These are phyloP conservation scores for Ganoderma sinense DNA, from an alignment of 1,284 basidiomycete species.

Conservation along the genomic window DNA sequence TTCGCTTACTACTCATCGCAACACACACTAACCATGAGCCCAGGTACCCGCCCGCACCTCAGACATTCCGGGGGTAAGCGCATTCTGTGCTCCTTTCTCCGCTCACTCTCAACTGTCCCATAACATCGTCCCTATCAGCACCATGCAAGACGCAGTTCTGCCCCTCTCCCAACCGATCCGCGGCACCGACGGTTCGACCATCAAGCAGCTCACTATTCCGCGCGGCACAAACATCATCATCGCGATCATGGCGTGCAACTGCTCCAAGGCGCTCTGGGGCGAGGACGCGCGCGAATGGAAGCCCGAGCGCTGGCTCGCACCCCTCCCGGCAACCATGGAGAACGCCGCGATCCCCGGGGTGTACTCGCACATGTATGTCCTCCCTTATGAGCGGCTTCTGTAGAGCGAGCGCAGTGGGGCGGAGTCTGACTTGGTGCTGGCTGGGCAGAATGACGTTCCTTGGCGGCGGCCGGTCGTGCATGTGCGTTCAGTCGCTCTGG, in stretches of 20 bases:
- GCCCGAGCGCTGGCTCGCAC: constrained; percentile 42
- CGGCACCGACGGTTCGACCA: constrained; percentile 38
- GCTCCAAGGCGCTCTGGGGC: constrained; percentile 58
- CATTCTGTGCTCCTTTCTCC: not conserved
- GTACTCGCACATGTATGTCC: constrained; percentile 33
- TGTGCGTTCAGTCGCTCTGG: constrained; percentile 32
- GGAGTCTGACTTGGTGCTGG: not conserved
- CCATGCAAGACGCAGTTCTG: constrained; percentile 32
- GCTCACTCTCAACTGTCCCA: not conserved
- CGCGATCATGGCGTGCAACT: constrained; percentile 57
- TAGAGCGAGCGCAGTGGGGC: not conserved
- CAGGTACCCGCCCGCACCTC: constrained; percentile 13
- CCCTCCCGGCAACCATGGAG: constrained; percentile 27
- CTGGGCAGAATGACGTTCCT: constrained; percentile 42
- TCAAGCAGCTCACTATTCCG: constrained; percentile 46
- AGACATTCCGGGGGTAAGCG: constrained; percentile 16
- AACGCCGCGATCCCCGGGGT: constrained; percentile 33
- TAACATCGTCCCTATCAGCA: not conserved
- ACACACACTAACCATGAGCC: not conserved
- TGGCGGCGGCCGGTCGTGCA: constrained; percentile 42
- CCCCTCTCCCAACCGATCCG: constrained; percentile 34
- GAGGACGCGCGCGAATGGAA: constrained; percentile 59
- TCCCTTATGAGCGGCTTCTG: not conserved
- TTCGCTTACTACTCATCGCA: not conserved
- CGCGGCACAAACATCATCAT: constrained; percentile 57